phyloP scores from a whole-genome alignment of 2,329 filamentous ascomycete species.

The Escovopsis sp. region DNA sequence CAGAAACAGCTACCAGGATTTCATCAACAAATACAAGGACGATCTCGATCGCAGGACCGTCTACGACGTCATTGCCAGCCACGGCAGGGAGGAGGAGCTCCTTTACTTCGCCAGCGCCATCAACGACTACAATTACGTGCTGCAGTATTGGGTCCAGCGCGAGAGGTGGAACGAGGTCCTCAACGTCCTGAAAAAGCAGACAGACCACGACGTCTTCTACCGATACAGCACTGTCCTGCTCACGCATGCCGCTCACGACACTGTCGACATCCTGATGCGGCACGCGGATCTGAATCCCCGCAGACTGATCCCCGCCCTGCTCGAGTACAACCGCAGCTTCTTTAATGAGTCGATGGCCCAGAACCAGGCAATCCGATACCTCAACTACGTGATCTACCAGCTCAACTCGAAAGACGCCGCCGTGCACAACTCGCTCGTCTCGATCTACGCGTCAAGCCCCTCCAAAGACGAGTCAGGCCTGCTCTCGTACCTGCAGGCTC shows the following conservation, averaged over 20 bases:
- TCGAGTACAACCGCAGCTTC: slow-evolving; percentile 80
- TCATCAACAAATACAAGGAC: slow-evolving; percentile 67
- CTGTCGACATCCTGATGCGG: slow-evolving; percentile 92
- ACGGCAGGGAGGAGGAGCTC: slow-evolving; percentile 84
- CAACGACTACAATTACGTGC: slow-evolving; percentile 85
- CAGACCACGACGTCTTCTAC: slow-evolving; percentile 85
- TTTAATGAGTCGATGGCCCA: slow-evolving; percentile 46
- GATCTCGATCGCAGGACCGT: slow-evolving; percentile 85
- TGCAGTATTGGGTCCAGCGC: slow-evolving; percentile 93
- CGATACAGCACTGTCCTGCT: slow-evolving; percentile 95
- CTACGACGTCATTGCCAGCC: slow-evolving; percentile 91
- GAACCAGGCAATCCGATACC: slow-evolving; percentile 88
- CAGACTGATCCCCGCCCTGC: slow-evolving; percentile 78
- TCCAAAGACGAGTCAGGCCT: slow-evolving; percentile 74
- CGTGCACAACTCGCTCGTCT: slow-evolving; percentile 92
- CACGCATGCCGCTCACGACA: slow-evolving; percentile 66
- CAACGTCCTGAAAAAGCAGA: slow-evolving; percentile 82
- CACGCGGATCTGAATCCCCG: slow-evolving; percentile 73
- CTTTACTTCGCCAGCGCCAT: slow-evolving; percentile 79
- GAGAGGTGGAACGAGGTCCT: slow-evolving; percentile 84
- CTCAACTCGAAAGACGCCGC: slow-evolving; percentile 67
- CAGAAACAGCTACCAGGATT: slow-evolving; percentile 72
- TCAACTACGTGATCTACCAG: slow-evolving; percentile 85
- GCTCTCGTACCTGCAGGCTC: slow-evolving; percentile 76
- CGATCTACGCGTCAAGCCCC: slow-evolving; percentile 79